Conservation (phyloP, 176 grass and related monocot species). For the Puccinellia tenuiflora region DNA sequence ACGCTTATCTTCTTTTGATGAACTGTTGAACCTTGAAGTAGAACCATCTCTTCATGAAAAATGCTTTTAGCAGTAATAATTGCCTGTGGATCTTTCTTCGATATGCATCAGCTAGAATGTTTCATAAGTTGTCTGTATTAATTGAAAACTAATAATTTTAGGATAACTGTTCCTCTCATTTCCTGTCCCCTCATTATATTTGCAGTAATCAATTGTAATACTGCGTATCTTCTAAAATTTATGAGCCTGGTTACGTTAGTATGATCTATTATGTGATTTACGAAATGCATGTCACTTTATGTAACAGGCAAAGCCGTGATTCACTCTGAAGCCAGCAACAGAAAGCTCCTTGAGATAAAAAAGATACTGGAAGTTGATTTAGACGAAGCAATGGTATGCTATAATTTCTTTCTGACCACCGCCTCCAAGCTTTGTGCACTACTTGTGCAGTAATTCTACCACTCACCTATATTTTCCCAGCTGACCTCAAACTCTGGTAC, state of each 20-base stretch:
- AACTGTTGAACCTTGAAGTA: slow-evolving; percentile 5
- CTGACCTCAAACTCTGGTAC: neutral
- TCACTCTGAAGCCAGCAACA: slow-evolving; percentile 80
- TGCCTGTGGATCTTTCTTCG: neutral
- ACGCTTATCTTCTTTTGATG: neutral
- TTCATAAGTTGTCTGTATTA: neutral
- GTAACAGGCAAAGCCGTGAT: slow-evolving; percentile 73
- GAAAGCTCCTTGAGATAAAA: slow-evolving; percentile 78
- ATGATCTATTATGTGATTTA: neutral
- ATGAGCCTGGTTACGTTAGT: too few relatives aligned
- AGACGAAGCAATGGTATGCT: slow-evolving; percentile 36
- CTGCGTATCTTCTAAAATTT: neutral
- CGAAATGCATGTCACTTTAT: neutral
- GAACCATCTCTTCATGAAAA: neutral
- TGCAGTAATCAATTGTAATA: neutral
- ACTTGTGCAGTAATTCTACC: neutral
- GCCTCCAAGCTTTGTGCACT: neutral
- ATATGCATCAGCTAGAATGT: neutral
- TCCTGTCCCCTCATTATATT: too few relatives aligned
- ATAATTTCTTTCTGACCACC: neutral
- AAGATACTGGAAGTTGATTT: slow-evolving; percentile 50
- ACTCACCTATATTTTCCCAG: neutral
- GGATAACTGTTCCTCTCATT: neutral
- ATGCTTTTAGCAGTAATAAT: neutral
- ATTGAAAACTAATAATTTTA: neutral